Percentiles rank a stretch among this genome's conserved stretches.
phyloP scores from a whole-genome alignment of 2,329 filamentous ascomycete genomes.

The Magnaporthiopsis poae region DNA sequence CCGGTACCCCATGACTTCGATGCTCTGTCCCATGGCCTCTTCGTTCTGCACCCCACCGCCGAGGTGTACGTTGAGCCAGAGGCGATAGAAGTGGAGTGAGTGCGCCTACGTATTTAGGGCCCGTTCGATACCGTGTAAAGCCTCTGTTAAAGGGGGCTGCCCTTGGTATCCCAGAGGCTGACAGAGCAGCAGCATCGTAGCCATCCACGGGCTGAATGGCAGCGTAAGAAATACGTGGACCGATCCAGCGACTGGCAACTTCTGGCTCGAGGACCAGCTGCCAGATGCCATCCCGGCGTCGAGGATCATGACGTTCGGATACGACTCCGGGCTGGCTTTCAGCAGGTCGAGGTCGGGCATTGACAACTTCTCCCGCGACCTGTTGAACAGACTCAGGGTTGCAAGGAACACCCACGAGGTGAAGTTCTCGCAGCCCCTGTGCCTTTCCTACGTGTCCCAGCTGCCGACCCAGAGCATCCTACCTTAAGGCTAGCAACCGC shows the following conservation, averaged over 20 bases:
- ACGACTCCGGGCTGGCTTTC: slow-evolving; percentile 1
- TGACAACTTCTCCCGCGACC: neutral
- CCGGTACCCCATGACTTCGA: neutral
- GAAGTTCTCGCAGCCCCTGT: neutral
- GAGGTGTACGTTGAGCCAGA: neutral
- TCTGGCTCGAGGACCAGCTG: neutral
- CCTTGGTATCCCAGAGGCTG: too few relatives aligned
- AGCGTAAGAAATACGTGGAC: neutral
- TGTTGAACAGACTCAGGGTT: neutral
- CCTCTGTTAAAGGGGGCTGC: too few relatives aligned
- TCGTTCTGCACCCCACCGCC: neutral
- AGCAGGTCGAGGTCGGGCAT: neutral
- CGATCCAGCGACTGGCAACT: neutral
- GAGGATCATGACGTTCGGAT: slow-evolving; percentile 2
- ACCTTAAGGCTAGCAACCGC: too few relatives aligned
- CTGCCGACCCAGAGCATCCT: neutral
- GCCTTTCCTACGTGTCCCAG: neutral
- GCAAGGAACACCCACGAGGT: neutral
- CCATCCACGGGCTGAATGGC: slow-evolving; percentile 1
- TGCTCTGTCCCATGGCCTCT: neutral
- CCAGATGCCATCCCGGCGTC: neutral
- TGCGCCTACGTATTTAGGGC: neutral
- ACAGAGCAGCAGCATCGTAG: neutral
- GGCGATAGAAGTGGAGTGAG: neutral
- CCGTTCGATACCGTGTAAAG: too few relatives aligned